Evolutionary conservation across 495 filamentous ascomycete genomes (phyloP).

Genomic region (Immersiella caudata): DNA sequence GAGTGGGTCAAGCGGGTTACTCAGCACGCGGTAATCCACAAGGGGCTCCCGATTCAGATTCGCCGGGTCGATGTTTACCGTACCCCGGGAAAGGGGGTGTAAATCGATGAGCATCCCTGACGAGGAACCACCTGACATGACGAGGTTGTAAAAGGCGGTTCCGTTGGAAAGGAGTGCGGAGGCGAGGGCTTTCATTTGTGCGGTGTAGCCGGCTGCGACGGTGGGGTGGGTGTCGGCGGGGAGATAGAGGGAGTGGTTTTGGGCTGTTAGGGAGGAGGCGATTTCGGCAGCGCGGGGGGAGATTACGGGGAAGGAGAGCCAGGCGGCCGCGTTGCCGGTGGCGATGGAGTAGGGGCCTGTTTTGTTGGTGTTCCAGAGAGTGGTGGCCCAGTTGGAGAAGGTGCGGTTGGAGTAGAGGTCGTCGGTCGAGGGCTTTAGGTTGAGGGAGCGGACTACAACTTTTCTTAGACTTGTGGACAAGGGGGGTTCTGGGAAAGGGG

Average conservation of each 20-base stretch:
- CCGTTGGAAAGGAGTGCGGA: constrained; percentile 39
- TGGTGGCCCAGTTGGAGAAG: constrained; percentile 42
- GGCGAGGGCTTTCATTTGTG: constrained; percentile 49
- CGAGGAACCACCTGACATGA: constrained; percentile 38
- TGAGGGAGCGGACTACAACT: constrained; percentile 42
- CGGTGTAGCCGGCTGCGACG: constrained; percentile 49
- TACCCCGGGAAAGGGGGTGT: constrained; percentile 51
- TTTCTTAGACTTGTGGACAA: too few species aligned
- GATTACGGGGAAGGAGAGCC: constrained; percentile 50
- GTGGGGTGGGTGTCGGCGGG: constrained; percentile 41
- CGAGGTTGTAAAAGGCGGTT: constrained; percentile 50
- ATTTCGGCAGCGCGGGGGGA: constrained; percentile 40
- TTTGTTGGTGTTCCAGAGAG: constrained; percentile 40
- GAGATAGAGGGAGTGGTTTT: constrained; percentile 44
- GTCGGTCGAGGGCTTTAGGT: constrained; percentile 33
- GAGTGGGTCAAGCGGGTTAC: constrained; percentile 51
- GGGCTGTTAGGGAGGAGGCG: constrained; percentile 36
- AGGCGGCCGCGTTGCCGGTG: constrained; percentile 48
- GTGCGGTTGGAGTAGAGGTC: constrained; percentile 44
- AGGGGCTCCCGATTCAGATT: constrained; percentile 44
- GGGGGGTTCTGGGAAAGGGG: not conserved
- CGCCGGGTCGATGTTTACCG: constrained; percentile 46
- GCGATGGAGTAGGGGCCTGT: constrained; percentile 51
- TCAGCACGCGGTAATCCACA: constrained; percentile 53
- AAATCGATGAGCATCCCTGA: constrained; percentile 44